A percentile compares a stretch with the other conserved stretches of the same genome.
Evolutionary conservation across 805 yeast genomes (phyloP).

Genomic region (Saturnispora hagleri): DNA sequence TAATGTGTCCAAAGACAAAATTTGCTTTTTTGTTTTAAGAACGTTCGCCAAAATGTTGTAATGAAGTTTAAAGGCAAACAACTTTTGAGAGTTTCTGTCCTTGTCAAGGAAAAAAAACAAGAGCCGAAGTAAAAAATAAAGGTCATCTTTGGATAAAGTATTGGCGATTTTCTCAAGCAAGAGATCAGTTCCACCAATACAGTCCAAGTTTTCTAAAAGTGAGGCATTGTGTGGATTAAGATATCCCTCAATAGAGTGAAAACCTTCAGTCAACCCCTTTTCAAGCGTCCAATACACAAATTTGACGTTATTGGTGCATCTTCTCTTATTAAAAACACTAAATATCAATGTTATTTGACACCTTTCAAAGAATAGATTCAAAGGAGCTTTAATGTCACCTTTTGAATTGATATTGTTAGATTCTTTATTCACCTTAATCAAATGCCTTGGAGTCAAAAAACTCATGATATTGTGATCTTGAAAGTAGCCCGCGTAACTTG

Average conservation of each 20-base stretch:
- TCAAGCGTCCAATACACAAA: not conserved
- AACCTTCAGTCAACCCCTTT: not conserved
- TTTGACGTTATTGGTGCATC: not conserved
- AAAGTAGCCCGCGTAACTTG: constrained; percentile 39
- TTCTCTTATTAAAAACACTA: not conserved
- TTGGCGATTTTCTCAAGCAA: constrained; percentile 39
- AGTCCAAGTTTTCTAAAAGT: constrained; percentile 22
- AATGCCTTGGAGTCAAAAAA: constrained; percentile 15
- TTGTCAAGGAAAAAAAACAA: constrained; percentile 36
- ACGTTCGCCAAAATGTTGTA: constrained; percentile 50
- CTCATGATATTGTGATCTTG: constrained; percentile 32
- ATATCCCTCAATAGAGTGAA: not conserved
- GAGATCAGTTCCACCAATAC: constrained; percentile 45
- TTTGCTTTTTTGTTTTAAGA: constrained; percentile 36
- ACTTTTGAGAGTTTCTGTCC: constrained; percentile 40
- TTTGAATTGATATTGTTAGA: not conserved
- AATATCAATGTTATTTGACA: constrained; percentile 1
- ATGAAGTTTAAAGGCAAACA: constrained; percentile 52
- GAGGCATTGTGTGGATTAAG: not conserved
- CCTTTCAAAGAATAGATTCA: not conserved
- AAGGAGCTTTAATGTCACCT: not conserved
- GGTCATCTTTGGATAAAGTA: constrained; percentile 27
- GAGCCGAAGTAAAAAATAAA: constrained; percentile 30
- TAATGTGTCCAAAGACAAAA: constrained; percentile 35
- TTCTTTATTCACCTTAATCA: constrained; percentile 1